Evolutionary conservation across 1,284 basidiomycete genomes (phyloP), one percentile per base, ranked within the genome.

Genomic region (Megacollybia platyphylla): DNA sequence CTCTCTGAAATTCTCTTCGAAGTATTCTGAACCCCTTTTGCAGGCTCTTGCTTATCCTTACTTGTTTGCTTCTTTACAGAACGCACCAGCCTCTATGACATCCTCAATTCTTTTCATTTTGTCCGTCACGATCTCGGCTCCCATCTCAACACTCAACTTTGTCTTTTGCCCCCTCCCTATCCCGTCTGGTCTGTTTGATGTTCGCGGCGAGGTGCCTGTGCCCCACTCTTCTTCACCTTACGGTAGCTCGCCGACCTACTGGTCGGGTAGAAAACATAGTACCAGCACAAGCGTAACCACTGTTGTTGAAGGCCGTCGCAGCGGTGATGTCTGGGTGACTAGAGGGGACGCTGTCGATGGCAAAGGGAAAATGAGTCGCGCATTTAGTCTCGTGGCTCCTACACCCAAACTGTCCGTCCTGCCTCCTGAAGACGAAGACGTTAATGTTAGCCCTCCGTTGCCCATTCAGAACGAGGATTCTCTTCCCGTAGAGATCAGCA

Each of bases 261-360:
- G 63, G 29, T 63, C 70, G 47, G 70, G 74, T 44, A 76, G 75
- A 57, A 82, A 79, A 54, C 71, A 71, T 42, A 79, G 76, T 52
- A 72, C 66, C 36, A 76, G 72, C 49, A 67, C 67, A 15, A 78
- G 71, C 46, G 62, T 74, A 42, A 82, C 78, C 7, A 34, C 31
- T 11, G 71, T 81, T 29, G 71, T 84, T 15, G 78, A 83, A 54
- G 73, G 71, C 26, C 70, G 77, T 37, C 75, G 76, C 39, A 79
- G 77, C 50, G 76, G 76, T 20, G 79, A 84, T 51, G 71, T 83
- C 18, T 82, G 80, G 80, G 54, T 83, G 48, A 53, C 68, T 6
- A 78, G 79, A 44, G 78, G 79, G 11, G 72, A 82, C 47, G 80
- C 79, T 7, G 59, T 77, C 18, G 76, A 78, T 43, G 75, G 76